Base-by-base conservation (phyloP, 176 grass and related monocot species). In the Tillandsia leiboldiana region DNA sequence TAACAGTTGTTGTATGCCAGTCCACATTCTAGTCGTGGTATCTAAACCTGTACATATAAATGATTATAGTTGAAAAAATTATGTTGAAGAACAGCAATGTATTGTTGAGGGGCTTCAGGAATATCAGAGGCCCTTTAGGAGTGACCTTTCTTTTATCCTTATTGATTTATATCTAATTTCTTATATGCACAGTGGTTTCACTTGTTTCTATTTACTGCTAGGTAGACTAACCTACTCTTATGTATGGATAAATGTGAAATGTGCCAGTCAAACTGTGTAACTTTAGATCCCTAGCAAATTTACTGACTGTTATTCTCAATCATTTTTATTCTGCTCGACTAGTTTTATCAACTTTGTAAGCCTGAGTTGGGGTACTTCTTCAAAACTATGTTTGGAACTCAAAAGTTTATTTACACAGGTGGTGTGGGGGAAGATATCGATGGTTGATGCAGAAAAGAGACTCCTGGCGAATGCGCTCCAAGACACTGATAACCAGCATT, bases 361-460 rank as follows among this genome's bases (percentile, higher is more conserved):
- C 27, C 47, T 76, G 26, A 67, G 10, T 48, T 28, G 29, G 8
- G 29, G 8, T 70, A 23, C 1, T 56, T 50, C 51, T 63, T 53
- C 24, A 52, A 11, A 77, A 68, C 12, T 67, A 72, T 42, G 3
- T 49, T 65, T 70, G 26, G 18, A 54, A 54, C 65, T 42, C 33
- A 51, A 51, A 62, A 42, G 12, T 51, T 52, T 49, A 10, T 42
- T 52, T 50, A 53, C 53, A 20, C 29, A 96, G 92, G 92, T 96
- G 70, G 86, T 89, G 12, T 96, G 92, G 92, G 92, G 92, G 62
- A 87, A 85, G 81, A 91, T 96, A 77, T 96, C 92, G 50, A 96
- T 96, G 92, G 77, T 96, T 72, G 92, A 96, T 81, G 92, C 92
- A 26, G 92, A 96, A 76, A 96, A 75, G 86, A 91, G 92, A 61